Evolutionary conservation across 768 basidiomycete genomes (phyloP).

Genomic region (Podaxis mareebaensis): DNA sequence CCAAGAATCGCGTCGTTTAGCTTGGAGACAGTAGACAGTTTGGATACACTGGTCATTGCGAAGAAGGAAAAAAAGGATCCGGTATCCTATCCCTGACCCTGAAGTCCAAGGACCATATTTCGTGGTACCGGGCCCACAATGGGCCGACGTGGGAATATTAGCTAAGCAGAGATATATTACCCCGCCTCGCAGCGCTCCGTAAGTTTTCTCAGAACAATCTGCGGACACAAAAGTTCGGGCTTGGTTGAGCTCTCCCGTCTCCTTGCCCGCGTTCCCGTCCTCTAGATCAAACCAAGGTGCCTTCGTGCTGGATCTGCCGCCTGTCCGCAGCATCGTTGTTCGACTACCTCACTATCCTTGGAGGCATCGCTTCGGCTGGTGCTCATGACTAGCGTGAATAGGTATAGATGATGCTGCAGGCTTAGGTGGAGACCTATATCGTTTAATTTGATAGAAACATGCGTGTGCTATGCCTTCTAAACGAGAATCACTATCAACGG

Average conservation of each 20-base stretch:
- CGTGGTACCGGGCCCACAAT: slow-evolving; percentile 23
- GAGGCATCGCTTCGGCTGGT: slow-evolving; percentile 75
- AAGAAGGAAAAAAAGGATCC: background rate
- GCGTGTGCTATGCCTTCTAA: slow-evolving; percentile 1
- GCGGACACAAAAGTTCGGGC: slow-evolving; percentile 95
- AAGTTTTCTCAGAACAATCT: slow-evolving; percentile 59
- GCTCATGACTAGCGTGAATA: slow-evolving; percentile 59
- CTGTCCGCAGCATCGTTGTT: slow-evolving; percentile 32
- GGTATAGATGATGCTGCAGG: slow-evolving; percentile 28
- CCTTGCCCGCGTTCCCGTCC: slow-evolving; percentile 96
- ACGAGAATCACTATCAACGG: background rate
- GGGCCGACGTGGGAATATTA: slow-evolving; percentile 43
- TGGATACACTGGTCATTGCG: slow-evolving; percentile 52
- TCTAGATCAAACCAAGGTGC: slow-evolving; percentile 58
- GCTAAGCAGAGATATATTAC: slow-evolving; percentile 35
- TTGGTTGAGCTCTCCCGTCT: slow-evolving; percentile 78
- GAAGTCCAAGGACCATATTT: background rate
- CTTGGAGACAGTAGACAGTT: slow-evolving; percentile 46
- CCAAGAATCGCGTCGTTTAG: slow-evolving; percentile 70
- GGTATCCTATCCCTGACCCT: background rate
- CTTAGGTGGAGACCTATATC: slow-evolving; percentile 37
- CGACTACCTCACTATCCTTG: slow-evolving; percentile 44
- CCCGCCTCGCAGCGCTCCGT: slow-evolving; percentile 23
- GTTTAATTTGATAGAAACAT: slow-evolving; percentile 5
- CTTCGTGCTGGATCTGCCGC: slow-evolving; percentile 20